Evolutionary conservation across 768 basidiomycete genomes (phyloP).

Genomic region (Rhizopogon vulgaris): DNA sequence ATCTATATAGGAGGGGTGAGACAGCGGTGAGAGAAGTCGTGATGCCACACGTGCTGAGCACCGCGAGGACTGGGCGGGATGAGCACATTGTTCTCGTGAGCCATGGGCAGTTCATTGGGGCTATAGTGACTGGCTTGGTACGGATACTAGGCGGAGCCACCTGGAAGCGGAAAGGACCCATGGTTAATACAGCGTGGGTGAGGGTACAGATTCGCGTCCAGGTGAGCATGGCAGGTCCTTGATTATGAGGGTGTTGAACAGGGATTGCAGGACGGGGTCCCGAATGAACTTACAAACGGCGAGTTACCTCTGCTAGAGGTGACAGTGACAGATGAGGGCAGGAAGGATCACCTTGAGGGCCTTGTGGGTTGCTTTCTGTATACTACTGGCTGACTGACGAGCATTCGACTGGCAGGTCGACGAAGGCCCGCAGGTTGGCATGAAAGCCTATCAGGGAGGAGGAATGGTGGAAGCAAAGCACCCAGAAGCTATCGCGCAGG

Average conservation of each 20-base stretch:
- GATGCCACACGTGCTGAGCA: conserved; percentile 49
- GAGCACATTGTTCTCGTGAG: conserved; percentile 64
- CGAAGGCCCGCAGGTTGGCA: background rate
- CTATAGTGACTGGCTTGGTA: conserved; percentile 48
- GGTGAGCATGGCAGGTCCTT: conserved; percentile 24
- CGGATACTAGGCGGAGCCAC: conserved; percentile 32
- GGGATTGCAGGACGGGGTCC: conserved; percentile 22
- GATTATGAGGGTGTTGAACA: background rate
- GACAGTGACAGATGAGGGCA: conserved; percentile 47
- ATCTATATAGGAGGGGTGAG: conserved; percentile 52
- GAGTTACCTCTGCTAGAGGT: conserved; percentile 32
- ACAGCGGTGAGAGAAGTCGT: conserved; percentile 41
- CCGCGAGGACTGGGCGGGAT: conserved; percentile 29
- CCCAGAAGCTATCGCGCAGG: background rate
- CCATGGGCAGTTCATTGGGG: conserved; percentile 67
- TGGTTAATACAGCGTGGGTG: conserved; percentile 69
- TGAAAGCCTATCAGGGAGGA: background rate
- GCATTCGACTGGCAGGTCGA: background rate
- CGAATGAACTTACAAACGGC: conserved; percentile 16
- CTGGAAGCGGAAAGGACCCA: conserved; percentile 7
- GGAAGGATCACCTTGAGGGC: conserved; percentile 46
- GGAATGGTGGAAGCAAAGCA: background rate
- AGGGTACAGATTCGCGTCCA: conserved; percentile 43
- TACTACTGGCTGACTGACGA: background rate
- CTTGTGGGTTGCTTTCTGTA: conserved; percentile 39